These are phyloP conservation scores for Myochromella boudieri DNA, from an alignment of 768 basidiomycete species.

Conservation along the genomic window DNA sequence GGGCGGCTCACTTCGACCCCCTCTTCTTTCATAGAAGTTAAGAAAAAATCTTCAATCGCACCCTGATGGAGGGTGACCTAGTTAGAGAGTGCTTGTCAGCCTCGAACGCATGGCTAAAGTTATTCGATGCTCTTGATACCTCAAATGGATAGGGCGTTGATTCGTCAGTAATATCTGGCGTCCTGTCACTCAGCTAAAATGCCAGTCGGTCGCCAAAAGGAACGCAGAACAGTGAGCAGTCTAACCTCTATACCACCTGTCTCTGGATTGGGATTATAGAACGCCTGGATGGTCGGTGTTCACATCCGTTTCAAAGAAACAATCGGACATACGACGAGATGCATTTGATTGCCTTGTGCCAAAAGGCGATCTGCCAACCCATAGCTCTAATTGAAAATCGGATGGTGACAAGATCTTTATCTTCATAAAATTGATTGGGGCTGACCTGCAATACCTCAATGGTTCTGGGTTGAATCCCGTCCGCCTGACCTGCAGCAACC, in stretches of 20 bases:
- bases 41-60: constrained; percentile 57
- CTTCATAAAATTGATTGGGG: background rate
- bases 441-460: constrained; percentile 54
- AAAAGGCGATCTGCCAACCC: constrained; percentile 68
- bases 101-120: no score
- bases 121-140: no score
- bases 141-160: constrained; percentile 73
- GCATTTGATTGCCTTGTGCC: constrained; percentile 65
- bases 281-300: constrained; percentile 47
- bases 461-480: constrained; percentile 58
- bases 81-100: background rate
- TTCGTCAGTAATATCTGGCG: constrained; percentile 59
- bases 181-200: constrained; percentile 58
- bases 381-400: constrained; percentile 54
- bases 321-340: constrained; percentile 55
- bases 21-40: constrained; percentile 49
- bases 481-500: constrained; percentile 56
- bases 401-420: background rate
- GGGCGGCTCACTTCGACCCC: constrained; percentile 54
- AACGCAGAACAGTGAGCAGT: background rate
- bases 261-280: constrained; percentile 64
- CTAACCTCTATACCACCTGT: constrained; percentile 62
- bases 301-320: background rate
- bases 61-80: constrained; percentile 65
- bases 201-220: background rate